phyloP scores from a whole-genome alignment of 2,329 filamentous ascomycete genomes.

The Triangularia setosa region DNA sequence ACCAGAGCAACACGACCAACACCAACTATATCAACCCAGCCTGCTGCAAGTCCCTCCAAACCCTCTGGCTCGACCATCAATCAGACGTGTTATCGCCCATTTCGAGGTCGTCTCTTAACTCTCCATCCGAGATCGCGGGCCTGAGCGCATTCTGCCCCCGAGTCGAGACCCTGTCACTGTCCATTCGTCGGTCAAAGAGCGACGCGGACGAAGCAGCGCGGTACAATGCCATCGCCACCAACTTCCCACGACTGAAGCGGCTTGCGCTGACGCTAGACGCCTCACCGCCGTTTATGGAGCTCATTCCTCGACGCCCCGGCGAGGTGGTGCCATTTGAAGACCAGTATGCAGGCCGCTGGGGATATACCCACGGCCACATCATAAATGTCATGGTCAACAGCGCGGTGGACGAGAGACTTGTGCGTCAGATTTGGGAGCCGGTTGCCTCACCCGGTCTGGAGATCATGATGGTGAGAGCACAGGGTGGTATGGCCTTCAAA shows the following conservation, averaged over 20 bases:
- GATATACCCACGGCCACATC: not conserved
- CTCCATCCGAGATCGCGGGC: not conserved
- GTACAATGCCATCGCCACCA: not conserved
- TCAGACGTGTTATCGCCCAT: not conserved
- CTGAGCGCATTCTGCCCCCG: not conserved
- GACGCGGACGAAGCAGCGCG: not conserved
- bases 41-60: not conserved
- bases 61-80: slow-evolving; percentile 4
- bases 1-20: not conserved
- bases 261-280: slow-evolving; percentile 1
- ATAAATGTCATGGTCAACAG: not conserved
- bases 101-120: not conserved
- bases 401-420: not conserved
- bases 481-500: not conserved
- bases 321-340: not conserved
- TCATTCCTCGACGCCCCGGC: not conserved
- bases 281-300: not conserved
- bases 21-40: not conserved
- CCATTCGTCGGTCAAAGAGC: not conserved
- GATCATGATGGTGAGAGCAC: slow-evolving; percentile 1
- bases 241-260: not conserved
- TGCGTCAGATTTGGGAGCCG: not conserved
- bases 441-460: not conserved
- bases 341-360: not conserved
- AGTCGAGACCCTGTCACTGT: not conserved